A percentile compares a stretch with the other conserved stretches of the same genome.
These are phyloP conservation scores for Viola pubescens DNA, from an alignment of 441 rosid species.

Conservation along the genomic window DNA sequence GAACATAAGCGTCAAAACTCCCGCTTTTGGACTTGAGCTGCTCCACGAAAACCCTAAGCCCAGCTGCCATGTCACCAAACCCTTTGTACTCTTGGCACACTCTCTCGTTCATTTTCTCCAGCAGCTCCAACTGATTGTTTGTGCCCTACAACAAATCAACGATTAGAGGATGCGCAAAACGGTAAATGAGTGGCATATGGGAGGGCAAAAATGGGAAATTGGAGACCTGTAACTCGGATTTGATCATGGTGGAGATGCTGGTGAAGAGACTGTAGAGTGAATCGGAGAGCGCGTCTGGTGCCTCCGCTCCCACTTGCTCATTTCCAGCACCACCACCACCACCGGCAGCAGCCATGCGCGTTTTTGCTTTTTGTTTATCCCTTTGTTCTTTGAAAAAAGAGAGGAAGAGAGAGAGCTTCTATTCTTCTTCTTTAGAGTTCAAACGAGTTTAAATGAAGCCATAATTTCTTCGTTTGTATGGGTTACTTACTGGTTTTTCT, in stretches of 20 bases:
- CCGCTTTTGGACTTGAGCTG: conserved; percentile 62
- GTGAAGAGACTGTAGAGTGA: conserved; percentile 57
- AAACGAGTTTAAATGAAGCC: too few relatives aligned
- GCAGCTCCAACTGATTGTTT: conserved; percentile 49
- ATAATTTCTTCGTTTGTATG: too few relatives aligned
- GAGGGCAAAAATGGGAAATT: neutral
- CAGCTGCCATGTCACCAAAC: conserved; percentile 71
- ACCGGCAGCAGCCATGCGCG: too few relatives aligned
- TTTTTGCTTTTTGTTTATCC: too few relatives aligned
- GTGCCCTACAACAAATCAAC: conserved; percentile 39
- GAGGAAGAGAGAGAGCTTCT: too few relatives aligned
- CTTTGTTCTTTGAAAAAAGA: too few relatives aligned
- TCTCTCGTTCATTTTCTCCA: conserved; percentile 80
- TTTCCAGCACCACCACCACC: neutral
- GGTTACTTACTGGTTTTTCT: too few relatives aligned
- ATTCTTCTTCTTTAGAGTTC: too few relatives aligned
- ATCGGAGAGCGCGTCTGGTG: conserved; percentile 47
- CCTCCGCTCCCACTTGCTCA: conserved; percentile 16
- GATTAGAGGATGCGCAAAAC: neutral
- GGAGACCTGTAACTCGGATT: conserved; percentile 68
- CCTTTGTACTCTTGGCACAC: conserved; percentile 63
- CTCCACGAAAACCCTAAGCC: conserved; percentile 66
- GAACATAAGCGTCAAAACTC: conserved; percentile 56
- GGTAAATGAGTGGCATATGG: neutral
- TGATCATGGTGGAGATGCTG: conserved; percentile 63